Evolutionary conservation across 1,139 yeast genomes (phyloP).

Genomic region (Kodamaea plutei): DNA sequence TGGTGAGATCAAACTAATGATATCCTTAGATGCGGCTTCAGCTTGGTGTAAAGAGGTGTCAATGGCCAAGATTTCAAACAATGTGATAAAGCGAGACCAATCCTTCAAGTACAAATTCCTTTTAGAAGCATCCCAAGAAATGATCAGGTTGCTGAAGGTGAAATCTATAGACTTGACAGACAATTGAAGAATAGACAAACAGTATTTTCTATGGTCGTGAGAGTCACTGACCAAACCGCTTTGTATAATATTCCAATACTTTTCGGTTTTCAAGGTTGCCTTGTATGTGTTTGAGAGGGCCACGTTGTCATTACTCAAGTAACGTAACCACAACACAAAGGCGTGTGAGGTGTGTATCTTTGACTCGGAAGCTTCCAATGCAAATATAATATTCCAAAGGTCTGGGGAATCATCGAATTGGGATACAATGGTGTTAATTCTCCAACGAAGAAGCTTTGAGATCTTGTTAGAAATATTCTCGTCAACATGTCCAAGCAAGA

Average conservation of each 20-base stretch:
- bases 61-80: constrained; percentile 76
- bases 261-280: constrained; percentile 4
- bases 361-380: constrained; percentile 24
- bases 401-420: constrained; percentile 18
- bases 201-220: constrained; percentile 70
- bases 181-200: constrained; percentile 63
- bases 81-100: constrained; percentile 72
- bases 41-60: constrained; percentile 88
- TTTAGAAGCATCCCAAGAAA: constrained; percentile 43
- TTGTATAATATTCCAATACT: constrained; percentile 62
- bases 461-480: constrained; percentile 29
- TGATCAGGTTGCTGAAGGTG: constrained; percentile 37
- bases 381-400: constrained; percentile 46
- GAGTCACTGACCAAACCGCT: constrained; percentile 50
- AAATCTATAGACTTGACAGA: constrained; percentile 47
- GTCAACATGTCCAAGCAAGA: constrained; percentile 30
- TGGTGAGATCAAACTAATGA: constrained; percentile 52
- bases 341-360: constrained; percentile 40
- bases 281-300: constrained; percentile 1
- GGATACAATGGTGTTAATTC: constrained; percentile 29
- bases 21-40: constrained; percentile 69
- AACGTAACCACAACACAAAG: constrained; percentile 54
- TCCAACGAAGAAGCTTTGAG: constrained; percentile 47
- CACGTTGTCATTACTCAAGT: constrained; percentile 24
- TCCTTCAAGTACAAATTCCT: constrained; percentile 36